phyloP scores from a whole-genome alignment of 129 eudicot genomes.

The Cynara cardunculus region DNA sequence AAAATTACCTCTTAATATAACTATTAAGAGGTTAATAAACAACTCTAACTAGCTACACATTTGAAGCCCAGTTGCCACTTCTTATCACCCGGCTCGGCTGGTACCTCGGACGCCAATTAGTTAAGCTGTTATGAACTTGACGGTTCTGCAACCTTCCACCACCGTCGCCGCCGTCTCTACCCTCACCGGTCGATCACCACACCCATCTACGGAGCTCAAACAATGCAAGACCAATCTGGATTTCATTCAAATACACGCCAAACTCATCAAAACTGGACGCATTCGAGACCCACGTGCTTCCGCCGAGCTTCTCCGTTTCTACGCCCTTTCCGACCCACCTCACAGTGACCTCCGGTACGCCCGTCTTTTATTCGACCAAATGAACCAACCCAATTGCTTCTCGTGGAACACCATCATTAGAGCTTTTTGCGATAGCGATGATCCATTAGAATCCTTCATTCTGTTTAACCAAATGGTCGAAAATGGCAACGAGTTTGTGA shows the following conservation, averaged over 20 bases:
- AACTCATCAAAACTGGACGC: constrained; percentile 45
- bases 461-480: constrained; percentile 33
- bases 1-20: too few species aligned
- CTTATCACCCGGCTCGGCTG: too few species aligned
- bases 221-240: constrained; percentile 38
- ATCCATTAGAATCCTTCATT: constrained; percentile 18
- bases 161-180: background rate
- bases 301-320: constrained; percentile 37
- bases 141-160: constrained; percentile 20
- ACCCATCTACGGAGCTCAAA: constrained; percentile 38
- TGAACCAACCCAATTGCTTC: constrained; percentile 49
- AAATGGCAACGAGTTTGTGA: constrained; percentile 1
- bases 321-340: constrained; percentile 26
- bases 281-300: constrained; percentile 44
- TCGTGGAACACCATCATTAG: constrained; percentile 53
- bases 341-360: constrained; percentile 31
- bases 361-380: constrained; percentile 32
- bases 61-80: too few species aligned
- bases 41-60: too few species aligned
- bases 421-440: constrained; percentile 30
- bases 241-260: constrained; percentile 41
- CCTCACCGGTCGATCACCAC: constrained; percentile 18
- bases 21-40: too few species aligned
- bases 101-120: background rate
- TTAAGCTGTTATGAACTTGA: constrained; percentile 27